Percentiles rank a stretch among this genome's conserved stretches.
Evolutionary conservation across 1,284 basidiomycete genomes (phyloP).

Genomic region (Somion occarium): DNA sequence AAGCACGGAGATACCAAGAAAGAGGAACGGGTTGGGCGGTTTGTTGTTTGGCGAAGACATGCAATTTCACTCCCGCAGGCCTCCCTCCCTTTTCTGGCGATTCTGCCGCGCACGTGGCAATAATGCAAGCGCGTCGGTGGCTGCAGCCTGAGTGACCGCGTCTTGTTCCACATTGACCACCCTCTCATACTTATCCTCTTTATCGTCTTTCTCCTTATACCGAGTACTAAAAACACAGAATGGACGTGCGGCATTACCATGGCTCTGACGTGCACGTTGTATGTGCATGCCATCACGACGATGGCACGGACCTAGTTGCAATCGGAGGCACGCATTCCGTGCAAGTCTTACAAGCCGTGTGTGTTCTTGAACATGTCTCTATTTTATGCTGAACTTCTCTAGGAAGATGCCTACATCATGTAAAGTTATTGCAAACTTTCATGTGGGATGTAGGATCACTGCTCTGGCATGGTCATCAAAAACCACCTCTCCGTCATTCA

Average conservation of each 20-base stretch:
- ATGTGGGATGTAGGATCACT: constrained; percentile 66
- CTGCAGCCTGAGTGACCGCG: no score
- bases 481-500: constrained; percentile 57
- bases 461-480: constrained; percentile 75
- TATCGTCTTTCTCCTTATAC: not conserved
- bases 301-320: constrained; percentile 64
- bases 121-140: constrained; percentile 7
- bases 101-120: constrained; percentile 2
- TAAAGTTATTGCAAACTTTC: constrained; percentile 60
- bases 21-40: constrained; percentile 58
- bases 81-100: not conserved
- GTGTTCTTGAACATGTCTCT: constrained; percentile 22
- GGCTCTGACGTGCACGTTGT: constrained; percentile 55
- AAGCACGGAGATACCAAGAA: constrained; percentile 49
- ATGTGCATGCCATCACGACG: constrained; percentile 55
- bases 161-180: constrained; percentile 5
- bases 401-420: constrained; percentile 34
- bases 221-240: constrained; percentile 16
- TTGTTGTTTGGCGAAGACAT: constrained; percentile 23
- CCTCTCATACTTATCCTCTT: not conserved
- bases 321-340: constrained; percentile 69
- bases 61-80: no score
- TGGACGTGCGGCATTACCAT: constrained; percentile 59
- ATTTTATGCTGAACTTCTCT: constrained; percentile 14
- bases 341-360: constrained; percentile 59